A percentile compares a stretch with the other conserved stretches of the same genome.
Conservation (phyloP, 2,329 filamentous ascomycete genomes). For the Calonectria pteridis region DNA sequence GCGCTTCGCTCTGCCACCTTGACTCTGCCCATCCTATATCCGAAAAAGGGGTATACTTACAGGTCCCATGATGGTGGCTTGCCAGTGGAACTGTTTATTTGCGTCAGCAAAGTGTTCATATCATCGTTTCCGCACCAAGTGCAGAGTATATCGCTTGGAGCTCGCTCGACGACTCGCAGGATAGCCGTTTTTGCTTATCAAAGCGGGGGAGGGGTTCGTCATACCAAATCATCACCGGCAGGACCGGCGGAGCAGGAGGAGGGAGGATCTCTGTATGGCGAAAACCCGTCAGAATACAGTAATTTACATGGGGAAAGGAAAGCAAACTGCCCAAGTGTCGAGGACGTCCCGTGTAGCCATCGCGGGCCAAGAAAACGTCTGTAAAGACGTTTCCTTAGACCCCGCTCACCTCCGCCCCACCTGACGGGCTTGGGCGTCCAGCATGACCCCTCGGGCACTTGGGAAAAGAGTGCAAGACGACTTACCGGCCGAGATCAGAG, state of each 20-base stretch:
- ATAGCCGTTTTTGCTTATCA: constrained; percentile 36
- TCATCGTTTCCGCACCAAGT: neutral
- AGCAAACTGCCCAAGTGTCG: neutral
- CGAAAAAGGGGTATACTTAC: constrained; percentile 67
- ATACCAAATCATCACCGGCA: constrained; percentile 96
- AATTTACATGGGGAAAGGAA: neutral
- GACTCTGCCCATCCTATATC: constrained; percentile 20
- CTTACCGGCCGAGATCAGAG: constrained; percentile 89
- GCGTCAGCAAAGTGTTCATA: constrained; percentile 40
- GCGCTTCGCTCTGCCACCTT: constrained; percentile 32
- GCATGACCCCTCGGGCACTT: constrained; percentile 42
- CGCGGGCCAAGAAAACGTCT: constrained; percentile 30
- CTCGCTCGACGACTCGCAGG: constrained; percentile 29
- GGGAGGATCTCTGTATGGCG: constrained; percentile 83
- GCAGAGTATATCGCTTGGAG: constrained; percentile 6
- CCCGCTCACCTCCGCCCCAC: constrained; percentile 55
- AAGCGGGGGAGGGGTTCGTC: constrained; percentile 55
- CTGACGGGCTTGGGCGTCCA: constrained; percentile 49
- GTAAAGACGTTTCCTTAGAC: constrained; percentile 41
- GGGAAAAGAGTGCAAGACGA: constrained; percentile 42
- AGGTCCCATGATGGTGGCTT: constrained; percentile 99
- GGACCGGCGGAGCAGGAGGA: constrained; percentile 99
- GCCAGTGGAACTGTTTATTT: constrained; percentile 91
- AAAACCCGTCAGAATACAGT: constrained; percentile 35
- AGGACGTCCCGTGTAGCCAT: constrained; percentile 19